phyloP scores from a whole-genome alignment of 805 yeast genomes.

The Lipomyces starkeyi region DNA sequence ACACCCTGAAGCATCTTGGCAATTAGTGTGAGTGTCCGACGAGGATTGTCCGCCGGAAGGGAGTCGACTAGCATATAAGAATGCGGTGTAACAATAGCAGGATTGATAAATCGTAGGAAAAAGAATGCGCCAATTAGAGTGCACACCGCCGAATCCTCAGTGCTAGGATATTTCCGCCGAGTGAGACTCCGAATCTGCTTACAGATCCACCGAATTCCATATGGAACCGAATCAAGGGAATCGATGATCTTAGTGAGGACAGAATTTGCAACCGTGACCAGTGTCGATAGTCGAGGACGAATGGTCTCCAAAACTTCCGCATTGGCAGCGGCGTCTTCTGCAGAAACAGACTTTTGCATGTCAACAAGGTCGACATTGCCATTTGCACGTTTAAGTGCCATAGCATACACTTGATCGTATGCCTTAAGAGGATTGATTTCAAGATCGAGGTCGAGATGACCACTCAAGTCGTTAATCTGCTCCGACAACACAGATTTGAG shows the following conservation, averaged over 20 bases:
- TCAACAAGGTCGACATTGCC: slow-evolving; percentile 24
- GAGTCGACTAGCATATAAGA: slow-evolving; percentile 51
- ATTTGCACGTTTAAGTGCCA: slow-evolving; percentile 3
- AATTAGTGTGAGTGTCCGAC: slow-evolving; percentile 74
- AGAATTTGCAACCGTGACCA: slow-evolving; percentile 40
- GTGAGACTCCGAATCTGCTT: slow-evolving; percentile 64
- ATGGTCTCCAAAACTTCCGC: slow-evolving; percentile 44
- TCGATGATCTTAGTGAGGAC: slow-evolving; percentile 60
- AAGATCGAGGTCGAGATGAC: slow-evolving; percentile 40
- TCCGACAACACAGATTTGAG: slow-evolving; percentile 45
- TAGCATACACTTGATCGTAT: slow-evolving; percentile 41
- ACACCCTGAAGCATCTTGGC: slow-evolving; percentile 86
- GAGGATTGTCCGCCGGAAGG: slow-evolving; percentile 50
- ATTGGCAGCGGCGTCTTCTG: slow-evolving; percentile 44
- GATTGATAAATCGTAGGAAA: slow-evolving; percentile 80
- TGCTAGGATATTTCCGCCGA: slow-evolving; percentile 66
- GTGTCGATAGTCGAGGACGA: slow-evolving; percentile 40
- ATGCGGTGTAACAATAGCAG: slow-evolving; percentile 90
- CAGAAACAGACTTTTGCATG: slow-evolving; percentile 38
- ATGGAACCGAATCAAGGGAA: slow-evolving; percentile 66
- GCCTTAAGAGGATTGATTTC: slow-evolving; percentile 48
- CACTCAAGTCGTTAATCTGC: slow-evolving; percentile 42
- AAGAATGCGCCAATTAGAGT: slow-evolving; percentile 78
- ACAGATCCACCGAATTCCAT: slow-evolving; percentile 74
- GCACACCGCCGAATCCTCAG: slow-evolving; percentile 46